phyloP scores from a whole-genome alignment of 2,329 filamentous ascomycete genomes.

The Botryotinia narcissicola region DNA sequence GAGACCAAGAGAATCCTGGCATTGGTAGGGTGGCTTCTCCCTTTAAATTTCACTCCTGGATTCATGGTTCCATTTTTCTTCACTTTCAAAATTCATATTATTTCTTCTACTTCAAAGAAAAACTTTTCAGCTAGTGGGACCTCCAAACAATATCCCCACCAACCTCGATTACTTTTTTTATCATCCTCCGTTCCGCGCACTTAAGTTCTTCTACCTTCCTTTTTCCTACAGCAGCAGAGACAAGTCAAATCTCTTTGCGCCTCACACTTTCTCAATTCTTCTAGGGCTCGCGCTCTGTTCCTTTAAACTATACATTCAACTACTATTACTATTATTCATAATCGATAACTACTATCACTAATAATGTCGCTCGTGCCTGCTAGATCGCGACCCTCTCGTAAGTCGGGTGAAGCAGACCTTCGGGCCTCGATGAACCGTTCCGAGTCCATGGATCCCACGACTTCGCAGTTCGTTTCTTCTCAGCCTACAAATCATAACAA shows the following conservation, averaged over 20 bases:
- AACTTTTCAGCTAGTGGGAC: conserved; percentile 1
- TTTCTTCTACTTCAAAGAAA: conserved; percentile 4
- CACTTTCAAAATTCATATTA: conserved; percentile 5
- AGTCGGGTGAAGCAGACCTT: conserved; percentile 9
- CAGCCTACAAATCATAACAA: neutral
- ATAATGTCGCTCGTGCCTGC: conserved; percentile 12
- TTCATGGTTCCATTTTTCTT: neutral
- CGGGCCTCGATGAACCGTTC: conserved; percentile 1
- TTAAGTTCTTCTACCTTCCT: neutral
- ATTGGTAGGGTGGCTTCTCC: neutral
- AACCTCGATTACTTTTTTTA: neutral
- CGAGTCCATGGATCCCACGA: conserved; percentile 9
- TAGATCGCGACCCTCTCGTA: conserved; percentile 1
- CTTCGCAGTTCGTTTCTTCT: neutral
- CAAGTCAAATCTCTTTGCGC: neutral
- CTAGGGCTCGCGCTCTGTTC: neutral
- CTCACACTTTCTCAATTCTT: neutral
- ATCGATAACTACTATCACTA: conserved; percentile 3
- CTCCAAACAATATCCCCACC: neutral
- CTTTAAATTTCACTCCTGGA: neutral
- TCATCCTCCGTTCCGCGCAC: neutral
- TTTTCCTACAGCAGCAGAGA: neutral
- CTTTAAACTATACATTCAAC: neutral
- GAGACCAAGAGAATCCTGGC: neutral
- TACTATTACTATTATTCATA: neutral